Percentiles rank a stretch among this genome's conserved stretches.
phyloP scores from a whole-genome alignment of 345 rosid species.

The Cardamine chenopodiifolia region DNA sequence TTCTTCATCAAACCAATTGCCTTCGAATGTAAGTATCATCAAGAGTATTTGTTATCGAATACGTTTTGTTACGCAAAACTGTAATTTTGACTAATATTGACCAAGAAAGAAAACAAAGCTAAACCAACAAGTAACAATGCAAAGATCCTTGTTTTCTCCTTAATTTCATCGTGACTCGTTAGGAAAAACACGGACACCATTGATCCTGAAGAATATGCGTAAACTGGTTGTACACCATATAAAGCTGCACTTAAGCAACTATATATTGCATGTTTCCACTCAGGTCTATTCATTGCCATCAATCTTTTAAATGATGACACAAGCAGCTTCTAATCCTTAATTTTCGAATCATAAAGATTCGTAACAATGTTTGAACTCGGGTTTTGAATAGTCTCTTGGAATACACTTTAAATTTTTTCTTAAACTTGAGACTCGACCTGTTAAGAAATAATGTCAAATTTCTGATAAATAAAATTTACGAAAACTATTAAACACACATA shows the following conservation, averaged over 20 bases:
- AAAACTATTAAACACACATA: too few relatives aligned
- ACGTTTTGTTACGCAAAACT: conserved; percentile 65
- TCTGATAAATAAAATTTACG: conserved; percentile 46
- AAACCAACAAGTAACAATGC: conserved; percentile 48
- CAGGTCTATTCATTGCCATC: conserved; percentile 56
- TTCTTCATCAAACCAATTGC: conserved; percentile 63
- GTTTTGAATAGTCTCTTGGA: conserved; percentile 43
- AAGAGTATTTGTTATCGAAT: conserved; percentile 63
- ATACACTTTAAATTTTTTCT: conserved; percentile 45
- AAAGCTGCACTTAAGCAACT: conserved; percentile 56
- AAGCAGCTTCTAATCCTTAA: conserved; percentile 28
- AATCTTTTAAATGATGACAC: conserved; percentile 61
- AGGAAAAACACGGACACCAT: conserved; percentile 56
- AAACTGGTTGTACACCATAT: conserved; percentile 62
- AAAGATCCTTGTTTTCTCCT: conserved; percentile 48
- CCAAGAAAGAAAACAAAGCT: conserved; percentile 45
- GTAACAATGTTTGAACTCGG: conserved; percentile 17
- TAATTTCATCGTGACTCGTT: conserved; percentile 49
- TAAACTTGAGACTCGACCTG: not conserved
- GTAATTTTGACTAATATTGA: conserved; percentile 57
- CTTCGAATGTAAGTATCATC: conserved; percentile 66
- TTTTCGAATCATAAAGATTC: not conserved
- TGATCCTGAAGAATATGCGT: conserved; percentile 48
- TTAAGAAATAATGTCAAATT: too few relatives aligned
- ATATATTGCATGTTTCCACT: conserved; percentile 63